These are phyloP conservation scores for Exserohilum rostratum DNA, from an alignment of 2,329 filamentous ascomycete genomes.

Conservation along the genomic window DNA sequence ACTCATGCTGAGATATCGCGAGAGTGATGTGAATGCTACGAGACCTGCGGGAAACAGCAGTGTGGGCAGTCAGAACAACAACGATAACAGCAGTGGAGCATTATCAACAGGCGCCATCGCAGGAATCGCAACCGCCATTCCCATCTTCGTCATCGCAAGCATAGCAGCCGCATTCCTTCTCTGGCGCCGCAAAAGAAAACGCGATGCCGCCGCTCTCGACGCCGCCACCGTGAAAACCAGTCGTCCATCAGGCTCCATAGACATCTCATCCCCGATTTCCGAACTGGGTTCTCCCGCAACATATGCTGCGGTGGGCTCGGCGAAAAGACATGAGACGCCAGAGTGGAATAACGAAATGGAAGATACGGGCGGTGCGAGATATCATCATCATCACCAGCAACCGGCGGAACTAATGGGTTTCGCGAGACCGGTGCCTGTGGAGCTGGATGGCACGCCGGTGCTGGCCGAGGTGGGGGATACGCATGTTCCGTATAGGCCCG, in stretches of 20 bases:
- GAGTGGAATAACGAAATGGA: constrained; percentile 35
- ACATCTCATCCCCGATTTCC: neutral
- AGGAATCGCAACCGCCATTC: constrained; percentile 87
- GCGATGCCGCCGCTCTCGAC: constrained; percentile 4
- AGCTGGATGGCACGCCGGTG: constrained; percentile 22
- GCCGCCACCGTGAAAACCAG: constrained; percentile 10
- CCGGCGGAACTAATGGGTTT: too few species aligned
- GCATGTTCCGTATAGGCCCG: constrained; percentile 18
- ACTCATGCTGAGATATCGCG: constrained; percentile 24
- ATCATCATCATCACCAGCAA: too few species aligned
- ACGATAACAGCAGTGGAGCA: too few species aligned
- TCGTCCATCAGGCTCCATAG: neutral
- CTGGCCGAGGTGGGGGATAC: constrained; percentile 20
- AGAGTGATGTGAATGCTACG: neutral
- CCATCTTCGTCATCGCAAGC: constrained; percentile 74
- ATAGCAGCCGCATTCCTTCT: constrained; percentile 22
- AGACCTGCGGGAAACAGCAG: neutral
- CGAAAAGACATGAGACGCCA: constrained; percentile 16
- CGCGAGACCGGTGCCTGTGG: constrained; percentile 20
- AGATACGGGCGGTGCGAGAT: too few species aligned
- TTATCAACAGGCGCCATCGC: constrained; percentile 71
- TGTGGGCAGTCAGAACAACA: too few species aligned
- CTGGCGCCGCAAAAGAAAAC: constrained; percentile 22
- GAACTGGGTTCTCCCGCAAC: neutral
- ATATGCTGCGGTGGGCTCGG: neutral